Conservation (phyloP, 2,329 filamentous ascomycete genomes). For the Penicillium sp. region DNA sequence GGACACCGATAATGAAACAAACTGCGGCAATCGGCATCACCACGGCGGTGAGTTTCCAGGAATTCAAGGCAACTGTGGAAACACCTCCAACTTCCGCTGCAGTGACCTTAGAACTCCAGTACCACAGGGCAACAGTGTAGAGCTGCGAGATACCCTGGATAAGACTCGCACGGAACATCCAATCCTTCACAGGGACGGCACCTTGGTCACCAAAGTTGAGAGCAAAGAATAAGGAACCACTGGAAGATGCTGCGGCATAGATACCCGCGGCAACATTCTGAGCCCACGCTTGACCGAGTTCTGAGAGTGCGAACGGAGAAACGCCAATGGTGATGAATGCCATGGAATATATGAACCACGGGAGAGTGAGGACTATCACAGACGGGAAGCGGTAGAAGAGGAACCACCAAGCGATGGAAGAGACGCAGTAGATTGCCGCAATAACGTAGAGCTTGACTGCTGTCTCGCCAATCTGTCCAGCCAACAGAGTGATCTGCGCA, state of each 20-base stretch:
- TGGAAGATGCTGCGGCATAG: conserved; percentile 61
- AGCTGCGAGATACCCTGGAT: conserved; percentile 66
- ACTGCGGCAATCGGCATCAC: conserved; percentile 57
- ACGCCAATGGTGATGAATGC: conserved; percentile 62
- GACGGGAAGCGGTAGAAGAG: conserved; percentile 58
- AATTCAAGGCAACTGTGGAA: conserved; percentile 37
- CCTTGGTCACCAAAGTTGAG: conserved; percentile 66
- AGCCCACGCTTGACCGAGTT: conserved; percentile 50
- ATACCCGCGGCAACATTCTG: conserved; percentile 60
- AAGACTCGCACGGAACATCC: conserved; percentile 63
- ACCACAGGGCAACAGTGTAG: conserved; percentile 64
- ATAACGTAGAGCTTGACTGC: conserved; percentile 60
- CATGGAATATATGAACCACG: conserved; percentile 61
- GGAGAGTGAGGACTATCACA: conserved; percentile 55
- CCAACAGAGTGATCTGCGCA: conserved; percentile 65
- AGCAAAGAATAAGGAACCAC: conserved; percentile 64
- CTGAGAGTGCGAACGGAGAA: conserved; percentile 51
- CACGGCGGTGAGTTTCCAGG: conserved; percentile 51
- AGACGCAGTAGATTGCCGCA: conserved; percentile 57
- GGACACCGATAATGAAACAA: conserved; percentile 54
- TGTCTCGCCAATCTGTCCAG: conserved; percentile 60
- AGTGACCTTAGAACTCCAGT: conserved; percentile 57
- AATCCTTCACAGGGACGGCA: conserved; percentile 60
- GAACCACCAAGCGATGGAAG: conserved; percentile 61
- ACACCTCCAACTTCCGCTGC: conserved; percentile 41